Evolutionary conservation across 2,329 filamentous ascomycete species (phyloP), one percentile per base, ranked within the genome.

Genomic region (Stromatinia cepivora): DNA sequence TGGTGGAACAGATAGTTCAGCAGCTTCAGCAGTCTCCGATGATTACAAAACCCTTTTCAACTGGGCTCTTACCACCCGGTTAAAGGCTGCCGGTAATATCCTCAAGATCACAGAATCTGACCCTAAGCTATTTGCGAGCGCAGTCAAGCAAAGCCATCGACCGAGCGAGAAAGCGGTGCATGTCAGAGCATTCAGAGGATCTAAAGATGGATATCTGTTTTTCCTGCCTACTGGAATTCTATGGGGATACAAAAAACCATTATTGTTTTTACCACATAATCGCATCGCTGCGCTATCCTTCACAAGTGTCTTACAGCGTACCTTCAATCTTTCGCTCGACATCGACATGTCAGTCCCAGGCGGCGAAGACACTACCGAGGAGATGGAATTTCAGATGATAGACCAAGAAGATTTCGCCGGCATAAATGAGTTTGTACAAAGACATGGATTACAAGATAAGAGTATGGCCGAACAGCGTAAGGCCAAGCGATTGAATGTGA

Each of bases 241-340:
- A 10, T 91, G 88, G 87, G 88, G 84, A 0, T 91, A 89, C 81
- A 90, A 90, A 79, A 91, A 91, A 78, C 89, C 89, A 0, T 77
- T 91, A 2, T 79, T 89, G 31, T 90, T 90, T 73, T 81, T 91
- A 7, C 87, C 88, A 6, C 82, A 90, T 25, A 84, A 86, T 66
- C 82, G 84, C 17, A 87, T 91, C 64, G 81, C 82, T 0, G 87
- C 87, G 2, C 82, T 90, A n/a, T 89, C 87, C 75, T 91, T 90
- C 77, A 90, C 88, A 7, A 90, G 82, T 70, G 87, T 91, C 36
- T 80, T 91, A 58, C 88, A 90, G 75, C 83, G 88, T 31, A 91
- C 89, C 0, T 91, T 91, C 74, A 91, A 90, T 74, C 84, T 91
- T 57, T 86, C 85, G 1, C 82, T 90, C 0, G 88, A 90, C 75